phyloP scores from a whole-genome alignment of 2,329 filamentous ascomycete species.

The Talaromyces piceae region DNA sequence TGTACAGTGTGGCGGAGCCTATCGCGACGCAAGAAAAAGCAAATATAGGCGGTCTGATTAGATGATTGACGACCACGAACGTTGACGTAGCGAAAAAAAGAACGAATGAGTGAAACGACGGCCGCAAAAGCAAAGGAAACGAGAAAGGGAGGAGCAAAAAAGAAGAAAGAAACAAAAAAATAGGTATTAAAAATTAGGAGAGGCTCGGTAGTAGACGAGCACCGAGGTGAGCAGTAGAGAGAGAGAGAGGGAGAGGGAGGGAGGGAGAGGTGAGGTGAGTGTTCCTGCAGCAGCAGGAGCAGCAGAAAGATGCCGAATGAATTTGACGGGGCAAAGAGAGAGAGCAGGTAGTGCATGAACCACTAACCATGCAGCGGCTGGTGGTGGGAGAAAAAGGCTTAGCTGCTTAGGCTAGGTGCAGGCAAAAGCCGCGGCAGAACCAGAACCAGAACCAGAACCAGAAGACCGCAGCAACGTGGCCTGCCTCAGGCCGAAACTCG shows the following conservation, averaged over 20 bases:
- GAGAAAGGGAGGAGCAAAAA: neutral
- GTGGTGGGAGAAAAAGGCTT: too few relatives aligned
- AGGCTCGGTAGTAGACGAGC: constrained; percentile 5
- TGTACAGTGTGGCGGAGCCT: constrained; percentile 14
- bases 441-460: too few relatives aligned
- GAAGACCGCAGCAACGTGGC: too few relatives aligned
- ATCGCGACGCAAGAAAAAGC: constrained; percentile 6
- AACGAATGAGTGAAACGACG: constrained; percentile 9
- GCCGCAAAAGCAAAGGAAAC: constrained; percentile 5
- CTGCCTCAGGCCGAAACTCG: too few relatives aligned
- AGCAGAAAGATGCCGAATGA: neutral
- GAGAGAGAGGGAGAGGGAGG: neutral
- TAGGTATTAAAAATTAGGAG: constrained; percentile 15
- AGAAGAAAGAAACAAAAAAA: constrained; percentile 8
- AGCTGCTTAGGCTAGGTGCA: too few relatives aligned
- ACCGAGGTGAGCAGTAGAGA: constrained; percentile 6
- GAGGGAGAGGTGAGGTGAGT: neutral
- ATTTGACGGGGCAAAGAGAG: too few relatives aligned
- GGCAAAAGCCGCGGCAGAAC: too few relatives aligned
- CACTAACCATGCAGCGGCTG: too few relatives aligned
- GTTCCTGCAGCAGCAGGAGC: constrained; percentile 2
- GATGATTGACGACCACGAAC: constrained; percentile 8
- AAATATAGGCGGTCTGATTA: constrained; percentile 8
- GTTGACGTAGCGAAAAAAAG: constrained; percentile 7
- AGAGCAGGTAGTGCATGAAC: too few relatives aligned